Conservation (phyloP, 177 flowering plant genomes). For the Vitis hybrid region DNA sequence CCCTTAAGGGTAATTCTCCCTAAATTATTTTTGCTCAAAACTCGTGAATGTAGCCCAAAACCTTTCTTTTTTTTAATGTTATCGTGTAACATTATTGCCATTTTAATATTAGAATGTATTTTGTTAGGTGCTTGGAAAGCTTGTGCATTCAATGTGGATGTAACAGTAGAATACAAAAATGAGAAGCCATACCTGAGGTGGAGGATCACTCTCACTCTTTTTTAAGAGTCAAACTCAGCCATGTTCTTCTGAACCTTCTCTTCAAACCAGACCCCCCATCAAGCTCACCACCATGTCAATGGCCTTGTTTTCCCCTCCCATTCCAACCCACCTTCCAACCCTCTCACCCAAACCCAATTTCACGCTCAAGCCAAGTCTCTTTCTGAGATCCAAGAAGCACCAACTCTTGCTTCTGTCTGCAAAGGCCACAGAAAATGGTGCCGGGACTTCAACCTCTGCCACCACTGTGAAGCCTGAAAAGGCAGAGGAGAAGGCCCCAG, state of each 20-base stretch:
- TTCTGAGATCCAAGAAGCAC: slow-evolving; percentile 26
- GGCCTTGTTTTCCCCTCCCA: slow-evolving; percentile 56
- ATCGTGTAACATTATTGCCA: too few relatives aligned
- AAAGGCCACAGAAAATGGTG: slow-evolving; percentile 50
- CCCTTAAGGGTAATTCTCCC: too few relatives aligned
- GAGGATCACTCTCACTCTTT: background rate
- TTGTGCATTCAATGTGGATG: background rate
- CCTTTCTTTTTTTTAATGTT: too few relatives aligned
- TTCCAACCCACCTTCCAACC: slow-evolving; percentile 36
- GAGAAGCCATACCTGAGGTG: background rate
- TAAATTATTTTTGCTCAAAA: too few relatives aligned
- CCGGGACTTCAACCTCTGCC: slow-evolving; percentile 28
- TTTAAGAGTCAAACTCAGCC: background rate
- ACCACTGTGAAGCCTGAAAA: slow-evolving; percentile 27
- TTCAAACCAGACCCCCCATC: background rate
- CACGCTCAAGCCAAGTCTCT: slow-evolving; percentile 33
- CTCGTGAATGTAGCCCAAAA: too few relatives aligned
- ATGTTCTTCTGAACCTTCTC: slow-evolving; percentile 4
- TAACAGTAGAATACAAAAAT: background rate
- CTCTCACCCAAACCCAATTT: slow-evolving; percentile 30
- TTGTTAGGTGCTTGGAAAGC: too few relatives aligned
- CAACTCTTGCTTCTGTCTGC: slow-evolving; percentile 16
- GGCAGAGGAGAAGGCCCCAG: slow-evolving; percentile 19
- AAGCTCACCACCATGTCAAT: slow-evolving; percentile 34
- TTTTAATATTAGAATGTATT: too few relatives aligned